A percentile compares a stretch with the other conserved stretches of the same genome.
phyloP scores from a whole-genome alignment of 2,329 filamentous ascomycete species.

The Curvularia hawaiiensis region DNA sequence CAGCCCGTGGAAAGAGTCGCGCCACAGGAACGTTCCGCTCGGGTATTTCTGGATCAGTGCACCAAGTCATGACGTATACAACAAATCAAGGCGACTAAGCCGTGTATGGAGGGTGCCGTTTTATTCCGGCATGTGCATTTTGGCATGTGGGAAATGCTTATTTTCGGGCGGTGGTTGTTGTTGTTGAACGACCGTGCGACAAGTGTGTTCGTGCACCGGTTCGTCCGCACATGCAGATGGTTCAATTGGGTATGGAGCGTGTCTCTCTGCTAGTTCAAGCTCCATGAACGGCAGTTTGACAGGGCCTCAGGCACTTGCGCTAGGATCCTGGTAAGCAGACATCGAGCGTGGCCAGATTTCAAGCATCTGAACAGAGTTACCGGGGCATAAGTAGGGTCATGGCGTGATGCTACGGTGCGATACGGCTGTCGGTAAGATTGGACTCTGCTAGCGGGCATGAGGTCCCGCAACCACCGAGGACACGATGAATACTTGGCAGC shows the following conservation, averaged over 20 bases:
- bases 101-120: not conserved
- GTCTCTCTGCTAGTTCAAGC: not conserved
- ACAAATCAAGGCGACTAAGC: conserved; percentile 14
- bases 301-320: not conserved
- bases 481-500: conserved; percentile 6
- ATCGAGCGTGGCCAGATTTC: not conserved
- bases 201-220: not conserved
- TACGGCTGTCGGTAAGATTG: not conserved
- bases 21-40: conserved; percentile 14
- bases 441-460: not conserved
- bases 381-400: not conserved
- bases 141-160: conserved; percentile 6
- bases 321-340: not conserved
- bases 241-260: not conserved
- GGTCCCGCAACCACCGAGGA: conserved; percentile 1
- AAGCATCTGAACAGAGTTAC: not conserved
- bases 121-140: not conserved
- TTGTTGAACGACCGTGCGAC: not conserved
- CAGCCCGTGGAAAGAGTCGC: conserved; percentile 5
- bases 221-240: not conserved
- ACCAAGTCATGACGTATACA: conserved; percentile 26
- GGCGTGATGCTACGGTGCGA: not conserved
- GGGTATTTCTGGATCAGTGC: conserved; percentile 12
- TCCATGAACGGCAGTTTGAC: not conserved
- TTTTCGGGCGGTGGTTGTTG: no score